phyloP scores from a whole-genome alignment of 2,329 filamentous ascomycete species.

The Arthrobotrys musiformis region DNA sequence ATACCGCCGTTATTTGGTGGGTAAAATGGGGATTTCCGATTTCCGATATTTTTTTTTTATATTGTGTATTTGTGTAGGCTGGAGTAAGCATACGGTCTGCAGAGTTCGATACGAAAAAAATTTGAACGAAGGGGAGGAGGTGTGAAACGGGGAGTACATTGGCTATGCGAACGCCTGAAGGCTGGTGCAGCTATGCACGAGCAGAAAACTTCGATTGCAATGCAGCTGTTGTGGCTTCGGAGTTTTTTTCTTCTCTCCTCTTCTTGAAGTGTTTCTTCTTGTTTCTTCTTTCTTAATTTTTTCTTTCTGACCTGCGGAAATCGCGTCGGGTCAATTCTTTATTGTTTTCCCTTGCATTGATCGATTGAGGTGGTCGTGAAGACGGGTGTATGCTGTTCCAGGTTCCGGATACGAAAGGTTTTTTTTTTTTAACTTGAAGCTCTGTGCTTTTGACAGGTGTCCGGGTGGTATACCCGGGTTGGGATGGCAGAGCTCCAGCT shows the following conservation, averaged over 20 bases:
- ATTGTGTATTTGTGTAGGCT: not conserved
- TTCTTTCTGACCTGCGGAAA: no score
- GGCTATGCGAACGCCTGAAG: not conserved
- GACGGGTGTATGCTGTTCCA: conserved; percentile 11
- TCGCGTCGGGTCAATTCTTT: no score
- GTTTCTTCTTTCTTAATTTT: not conserved
- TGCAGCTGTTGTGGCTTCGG: not conserved
- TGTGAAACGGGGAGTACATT: not conserved
- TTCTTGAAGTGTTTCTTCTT: not conserved
- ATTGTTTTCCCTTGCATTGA: conserved; percentile 31
- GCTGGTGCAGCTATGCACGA: conserved; percentile 7
- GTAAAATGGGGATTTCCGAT: not conserved
- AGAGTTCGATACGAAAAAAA: not conserved
- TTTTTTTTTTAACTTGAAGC: no score
- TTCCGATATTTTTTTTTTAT: no score
- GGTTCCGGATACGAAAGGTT: conserved; percentile 46
- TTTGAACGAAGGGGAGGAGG: not conserved
- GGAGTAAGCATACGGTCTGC: no score
- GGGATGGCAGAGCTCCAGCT: not conserved
- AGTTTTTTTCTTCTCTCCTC: no score
- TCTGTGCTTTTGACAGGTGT: conserved; percentile 33
- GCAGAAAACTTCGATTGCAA: no score
- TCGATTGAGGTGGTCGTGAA: no score
- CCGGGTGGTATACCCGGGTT: conserved; percentile 1
- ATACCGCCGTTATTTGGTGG: conserved; percentile 23